These are phyloP conservation scores for Geoglossum cookeanum DNA, from an alignment of 2,329 filamentous ascomycete species.

Conservation along the genomic window DNA sequence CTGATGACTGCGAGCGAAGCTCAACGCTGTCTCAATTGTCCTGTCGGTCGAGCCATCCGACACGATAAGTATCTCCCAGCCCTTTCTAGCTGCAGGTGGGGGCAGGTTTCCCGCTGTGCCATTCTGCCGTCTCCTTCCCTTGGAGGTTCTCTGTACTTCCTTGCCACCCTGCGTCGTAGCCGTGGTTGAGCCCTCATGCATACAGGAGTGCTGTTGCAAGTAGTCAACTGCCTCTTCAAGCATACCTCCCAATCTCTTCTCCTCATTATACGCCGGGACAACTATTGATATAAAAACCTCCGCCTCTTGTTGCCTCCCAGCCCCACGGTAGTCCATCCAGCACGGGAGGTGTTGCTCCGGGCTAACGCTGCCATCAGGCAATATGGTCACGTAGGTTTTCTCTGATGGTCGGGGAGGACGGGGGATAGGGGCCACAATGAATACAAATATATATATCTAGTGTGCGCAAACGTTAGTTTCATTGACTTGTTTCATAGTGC, in stretches of 20 bases:
- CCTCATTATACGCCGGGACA: conserved; percentile 90
- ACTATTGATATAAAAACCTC: conserved; percentile 81
- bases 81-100: conserved; percentile 17
- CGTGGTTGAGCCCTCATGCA: conserved; percentile 16
- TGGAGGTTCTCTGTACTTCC: conserved; percentile 16
- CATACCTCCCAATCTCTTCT: conserved; percentile 63
- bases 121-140: conserved; percentile 9
- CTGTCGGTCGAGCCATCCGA: conserved; percentile 75
- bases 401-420: conserved; percentile 57
- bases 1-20: conserved; percentile 56
- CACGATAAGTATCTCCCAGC: conserved; percentile 86
- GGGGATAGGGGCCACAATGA: conserved; percentile 62
- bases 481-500: background rate
- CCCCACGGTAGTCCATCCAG: conserved; percentile 66
- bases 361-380: conserved; percentile 39
- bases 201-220: conserved; percentile 57
- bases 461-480: background rate
- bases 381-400: conserved; percentile 65
- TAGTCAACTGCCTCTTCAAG: conserved; percentile 81
- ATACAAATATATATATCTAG: conserved; percentile 48
- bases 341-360: conserved; percentile 46
- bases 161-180: conserved; percentile 15
- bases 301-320: conserved; percentile 35
- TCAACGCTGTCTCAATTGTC: conserved; percentile 61
- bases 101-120: conserved; percentile 6